Evolutionary conservation across 2,329 filamentous ascomycete species (phyloP), one percentile per base, ranked within the genome.

Genomic region (Bipolaris sorokiniana): DNA sequence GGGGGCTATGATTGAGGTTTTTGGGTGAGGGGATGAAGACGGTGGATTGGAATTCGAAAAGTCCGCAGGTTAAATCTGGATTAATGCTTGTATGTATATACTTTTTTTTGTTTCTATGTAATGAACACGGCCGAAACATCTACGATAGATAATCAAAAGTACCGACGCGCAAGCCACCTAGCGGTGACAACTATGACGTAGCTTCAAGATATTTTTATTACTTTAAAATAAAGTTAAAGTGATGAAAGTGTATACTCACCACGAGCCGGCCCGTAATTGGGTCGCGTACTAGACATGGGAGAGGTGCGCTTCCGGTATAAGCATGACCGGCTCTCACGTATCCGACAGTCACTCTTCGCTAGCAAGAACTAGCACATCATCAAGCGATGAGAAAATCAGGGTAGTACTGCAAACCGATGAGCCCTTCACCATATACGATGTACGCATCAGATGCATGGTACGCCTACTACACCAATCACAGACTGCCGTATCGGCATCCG

Each of bases 1-100:
- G 66, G 78, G 78, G 48, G 74, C 76, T 28, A 89, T 91, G 86
- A 85, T 90, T 11, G 58, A 63, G 44, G 63, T 54, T 36, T 42
- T 70, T 36, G 68, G 66, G 3, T 67, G 48, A 62, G 7, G 5
- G 15, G 10, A 11, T 11, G 18, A 11, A 23, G 26, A 38, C 4
- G 28, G 16, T 9, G 7, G 15, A 7, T 26, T 26, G 11, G 10
- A 28, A 10, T 23, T 26, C 23, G 11, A 36, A n/a, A n/a, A 23
- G 37, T 11, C 11, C 7, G 6, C 34, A 18, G 2, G 10, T 18
- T 20, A 15, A 9, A 20, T 7, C 11, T 33, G 10, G 10, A 7
- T 26, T 7, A 18, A 6, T 7, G 13, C 9, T 31, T 11, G n/a
- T 4, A 45, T 45, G 42, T 42, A 42, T 42, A 26, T 26, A 26